A percentile compares a stretch with the other conserved stretches of the same genome.
These are phyloP conservation scores for Mycena metata DNA, from an alignment of 768 basidiomycete species.

Conservation along the genomic window DNA sequence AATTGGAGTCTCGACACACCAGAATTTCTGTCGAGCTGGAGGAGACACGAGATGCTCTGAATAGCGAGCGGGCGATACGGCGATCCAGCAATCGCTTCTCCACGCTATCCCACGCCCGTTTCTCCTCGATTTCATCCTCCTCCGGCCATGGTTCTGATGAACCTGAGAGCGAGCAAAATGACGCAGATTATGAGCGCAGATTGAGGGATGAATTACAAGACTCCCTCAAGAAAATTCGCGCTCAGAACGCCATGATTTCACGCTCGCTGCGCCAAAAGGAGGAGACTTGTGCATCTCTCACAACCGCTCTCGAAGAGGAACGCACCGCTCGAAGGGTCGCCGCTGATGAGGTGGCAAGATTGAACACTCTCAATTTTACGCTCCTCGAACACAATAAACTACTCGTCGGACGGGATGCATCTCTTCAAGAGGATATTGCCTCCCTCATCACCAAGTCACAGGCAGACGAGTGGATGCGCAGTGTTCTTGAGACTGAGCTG, in stretches of 20 bases:
- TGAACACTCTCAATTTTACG: constrained; percentile 41
- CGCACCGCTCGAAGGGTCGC: constrained; percentile 35
- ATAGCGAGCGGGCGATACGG: constrained; percentile 40
- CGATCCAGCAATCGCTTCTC: constrained; percentile 33
- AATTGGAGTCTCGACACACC: constrained; percentile 41
- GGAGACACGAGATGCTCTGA: constrained; percentile 39
- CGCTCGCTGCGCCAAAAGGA: constrained; percentile 40
- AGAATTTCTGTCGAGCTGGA: constrained; percentile 39
- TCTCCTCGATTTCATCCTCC: constrained; percentile 37
- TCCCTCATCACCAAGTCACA: constrained; percentile 42
- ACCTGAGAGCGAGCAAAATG: constrained; percentile 34
- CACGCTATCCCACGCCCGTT: constrained; percentile 35
- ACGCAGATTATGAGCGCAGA: constrained; percentile 41
- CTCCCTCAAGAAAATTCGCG: constrained; percentile 44
- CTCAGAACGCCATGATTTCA: constrained; percentile 42
- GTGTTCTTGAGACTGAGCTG: constrained; percentile 40
- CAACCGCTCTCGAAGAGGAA: constrained; percentile 40
- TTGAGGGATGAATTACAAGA: constrained; percentile 42
- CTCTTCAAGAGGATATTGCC: constrained; percentile 42
- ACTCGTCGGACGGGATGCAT: constrained; percentile 41
- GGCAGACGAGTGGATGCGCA: constrained; percentile 43
- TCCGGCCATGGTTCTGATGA: constrained; percentile 27
- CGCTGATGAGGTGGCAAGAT: constrained; percentile 38
- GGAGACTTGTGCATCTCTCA: constrained; percentile 37
- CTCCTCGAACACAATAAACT: constrained; percentile 46